Evolutionary conservation across 768 basidiomycete genomes (phyloP).

Genomic region (Kwoniella bestiolae): DNA sequence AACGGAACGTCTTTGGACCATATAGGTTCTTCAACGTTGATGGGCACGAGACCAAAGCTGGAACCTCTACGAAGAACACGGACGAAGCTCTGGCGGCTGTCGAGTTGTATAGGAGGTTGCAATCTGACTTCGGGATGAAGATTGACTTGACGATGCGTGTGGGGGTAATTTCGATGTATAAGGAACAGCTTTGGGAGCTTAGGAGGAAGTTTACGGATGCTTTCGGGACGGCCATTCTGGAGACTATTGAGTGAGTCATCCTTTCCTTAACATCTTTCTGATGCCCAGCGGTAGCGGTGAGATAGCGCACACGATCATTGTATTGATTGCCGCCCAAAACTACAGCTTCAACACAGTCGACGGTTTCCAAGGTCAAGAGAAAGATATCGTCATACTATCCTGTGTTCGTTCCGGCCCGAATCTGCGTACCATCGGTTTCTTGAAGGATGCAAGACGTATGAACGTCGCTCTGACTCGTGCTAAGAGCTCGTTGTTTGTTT

Average conservation of each 20-base stretch:
- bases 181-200: constrained; percentile 80
- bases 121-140: constrained; percentile 62
- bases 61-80: constrained; percentile 76
- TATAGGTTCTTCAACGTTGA: constrained; percentile 89
- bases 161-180: constrained; percentile 90
- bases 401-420: constrained; percentile 92
- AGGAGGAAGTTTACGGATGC: constrained; percentile 69
- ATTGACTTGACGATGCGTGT: constrained; percentile 65
- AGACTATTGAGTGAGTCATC: constrained; percentile 66
- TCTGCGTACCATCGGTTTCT: constrained; percentile 81
- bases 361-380: constrained; percentile 99
- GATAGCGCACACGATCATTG: too few relatives aligned
- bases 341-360: constrained; percentile 88
- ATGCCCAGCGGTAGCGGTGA: too few relatives aligned
- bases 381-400: constrained; percentile 95
- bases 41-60: constrained; percentile 69
- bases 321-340: background rate
- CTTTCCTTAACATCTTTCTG: too few relatives aligned
- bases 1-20: constrained; percentile 72
- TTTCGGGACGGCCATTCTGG: constrained; percentile 73
- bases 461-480: constrained; percentile 99
- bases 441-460: constrained; percentile 86
- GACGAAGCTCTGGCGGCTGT: constrained; percentile 76
- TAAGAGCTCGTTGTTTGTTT: constrained; percentile 87
- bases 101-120: constrained; percentile 73